A percentile compares a stretch with the other conserved stretches of the same genome.
Evolutionary conservation across 2,329 filamentous ascomycete genomes (phyloP).

Genomic region (Apiospora marii): DNA sequence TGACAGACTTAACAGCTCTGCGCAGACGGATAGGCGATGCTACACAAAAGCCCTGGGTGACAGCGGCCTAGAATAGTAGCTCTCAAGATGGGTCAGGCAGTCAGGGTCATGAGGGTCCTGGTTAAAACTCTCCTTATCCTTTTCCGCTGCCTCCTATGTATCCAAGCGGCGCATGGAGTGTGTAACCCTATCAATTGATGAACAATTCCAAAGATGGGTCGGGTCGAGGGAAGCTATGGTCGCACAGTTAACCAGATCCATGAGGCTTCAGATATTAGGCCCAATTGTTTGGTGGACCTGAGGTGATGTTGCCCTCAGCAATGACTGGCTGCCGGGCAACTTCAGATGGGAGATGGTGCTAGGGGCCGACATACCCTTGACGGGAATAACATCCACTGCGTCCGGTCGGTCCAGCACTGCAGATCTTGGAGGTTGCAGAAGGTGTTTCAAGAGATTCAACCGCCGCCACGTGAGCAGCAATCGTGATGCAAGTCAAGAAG

Average conservation of each 20-base stretch:
- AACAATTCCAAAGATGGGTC: constrained; percentile 6
- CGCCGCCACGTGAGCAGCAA: not conserved
- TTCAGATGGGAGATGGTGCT: constrained; percentile 18
- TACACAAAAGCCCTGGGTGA: constrained; percentile 2
- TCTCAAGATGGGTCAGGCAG: constrained; percentile 17
- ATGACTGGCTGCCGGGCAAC: constrained; percentile 17
- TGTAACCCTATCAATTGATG: constrained; percentile 13
- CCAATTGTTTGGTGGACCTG: constrained; percentile 19
- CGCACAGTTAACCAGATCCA: constrained; percentile 18
- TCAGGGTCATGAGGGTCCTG: constrained; percentile 16
- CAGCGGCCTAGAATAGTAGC: not conserved
- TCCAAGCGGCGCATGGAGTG: not conserved
- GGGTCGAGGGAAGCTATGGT: constrained; percentile 2
- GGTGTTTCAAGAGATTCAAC: constrained; percentile 16
- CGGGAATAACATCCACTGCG: not conserved
- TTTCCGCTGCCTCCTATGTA: not conserved
- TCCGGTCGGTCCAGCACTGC: not conserved
- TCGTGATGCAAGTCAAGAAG: constrained; percentile 13
- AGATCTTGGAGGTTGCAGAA: constrained; percentile 16
- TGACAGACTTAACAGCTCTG: not conserved
- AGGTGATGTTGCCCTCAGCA: not conserved
- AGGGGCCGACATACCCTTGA: not conserved
- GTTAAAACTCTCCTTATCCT: constrained; percentile 10
- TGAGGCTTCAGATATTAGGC: constrained; percentile 11
- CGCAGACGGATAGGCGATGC: not conserved